Evolutionary conservation across 805 yeast species (phyloP), one percentile per base, ranked within the genome.

Genomic region (Myxozyma neglecta): DNA sequence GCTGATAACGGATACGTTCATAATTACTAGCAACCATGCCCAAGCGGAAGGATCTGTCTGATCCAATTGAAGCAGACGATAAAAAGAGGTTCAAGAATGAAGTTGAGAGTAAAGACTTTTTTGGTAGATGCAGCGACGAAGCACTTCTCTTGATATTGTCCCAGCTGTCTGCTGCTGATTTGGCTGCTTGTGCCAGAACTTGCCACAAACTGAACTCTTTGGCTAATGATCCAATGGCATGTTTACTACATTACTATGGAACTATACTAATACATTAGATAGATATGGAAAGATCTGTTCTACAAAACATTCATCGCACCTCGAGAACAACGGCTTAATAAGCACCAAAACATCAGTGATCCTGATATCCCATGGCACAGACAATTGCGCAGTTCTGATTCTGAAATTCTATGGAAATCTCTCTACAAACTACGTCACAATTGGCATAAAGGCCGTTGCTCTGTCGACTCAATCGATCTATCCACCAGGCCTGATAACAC

Each of bases 391-490:
- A n/a, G 14, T 13, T 16, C 45, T 10, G 50, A 54, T 34, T 39
- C 59, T 32, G 54, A 37, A 10, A 35, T 36, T 1, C 9, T 34
- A 10, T 63, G 66, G 66, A 63, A 59, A 39, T 24, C 61, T 7
- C 39, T 29, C 1, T 63, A 56, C 58, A 56, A 36, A 49, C 37
- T 63, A 18, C 58, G 61, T 6, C 46, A 56, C 37, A 63, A 63
- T 42, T 63, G 66, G 66, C 60, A 63, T 51, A 55, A 45, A 18
- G 66, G 66, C 4, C 54, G 63, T 8, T 63, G 66, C 47, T 51
- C 59, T 14, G 55, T 63, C 39, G 59, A 44, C 14, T 36, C 61
- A 11, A 53, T 62, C 11, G 47, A 51, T 20, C 45, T 61, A 9
- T 53, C 49, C 6, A 53, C 36, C 29, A 36, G 43, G 24, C n/a